phyloP scores from a whole-genome alignment of 2,329 filamentous ascomycete species.

The Chaetomiaceae sp. region DNA sequence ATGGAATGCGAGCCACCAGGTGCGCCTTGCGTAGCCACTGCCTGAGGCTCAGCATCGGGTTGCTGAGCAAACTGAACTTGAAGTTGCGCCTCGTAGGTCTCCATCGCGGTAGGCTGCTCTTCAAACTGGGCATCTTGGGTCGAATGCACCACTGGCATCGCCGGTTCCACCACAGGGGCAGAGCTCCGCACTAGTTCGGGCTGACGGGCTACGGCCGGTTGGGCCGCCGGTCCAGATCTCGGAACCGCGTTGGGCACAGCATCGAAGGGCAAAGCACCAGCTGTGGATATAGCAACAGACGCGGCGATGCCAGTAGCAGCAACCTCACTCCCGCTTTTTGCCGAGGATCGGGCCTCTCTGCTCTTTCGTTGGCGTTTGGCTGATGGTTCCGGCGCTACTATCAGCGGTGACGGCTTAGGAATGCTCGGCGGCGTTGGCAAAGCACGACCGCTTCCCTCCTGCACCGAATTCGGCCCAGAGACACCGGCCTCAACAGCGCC shows the following conservation, averaged over 20 bases:
- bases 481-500: slow-evolving; percentile 18
- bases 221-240: neutral
- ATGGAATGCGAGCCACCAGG: slow-evolving; percentile 13
- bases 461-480: neutral
- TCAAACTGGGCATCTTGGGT: slow-evolving; percentile 23
- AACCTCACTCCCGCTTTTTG: slow-evolving; percentile 19
- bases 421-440: slow-evolving; percentile 10
- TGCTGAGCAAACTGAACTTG: slow-evolving; percentile 26
- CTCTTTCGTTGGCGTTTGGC: slow-evolving; percentile 35
- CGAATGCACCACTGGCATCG: slow-evolving; percentile 17
- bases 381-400: slow-evolving; percentile 22
- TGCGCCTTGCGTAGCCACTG: slow-evolving; percentile 14
- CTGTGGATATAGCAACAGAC: neutral
- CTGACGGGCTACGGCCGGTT: neutral
- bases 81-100: slow-evolving; percentile 26
- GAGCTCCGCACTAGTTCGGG: slow-evolving; percentile 7
- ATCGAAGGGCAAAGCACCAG: neutral
- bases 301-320: slow-evolving; percentile 4
- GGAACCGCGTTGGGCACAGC: slow-evolving; percentile 1
- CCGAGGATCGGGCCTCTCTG: slow-evolving; percentile 25
- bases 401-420: neutral
- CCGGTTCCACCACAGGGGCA: slow-evolving; percentile 13
- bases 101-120: slow-evolving; percentile 24
- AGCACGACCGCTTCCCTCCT: slow-evolving; percentile 11
- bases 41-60: slow-evolving; percentile 17